Evolutionary conservation across 208 protist genomes (phyloP), one percentile per base, ranked within the genome.

Genomic region (Acanthamoeba quina): DNA sequence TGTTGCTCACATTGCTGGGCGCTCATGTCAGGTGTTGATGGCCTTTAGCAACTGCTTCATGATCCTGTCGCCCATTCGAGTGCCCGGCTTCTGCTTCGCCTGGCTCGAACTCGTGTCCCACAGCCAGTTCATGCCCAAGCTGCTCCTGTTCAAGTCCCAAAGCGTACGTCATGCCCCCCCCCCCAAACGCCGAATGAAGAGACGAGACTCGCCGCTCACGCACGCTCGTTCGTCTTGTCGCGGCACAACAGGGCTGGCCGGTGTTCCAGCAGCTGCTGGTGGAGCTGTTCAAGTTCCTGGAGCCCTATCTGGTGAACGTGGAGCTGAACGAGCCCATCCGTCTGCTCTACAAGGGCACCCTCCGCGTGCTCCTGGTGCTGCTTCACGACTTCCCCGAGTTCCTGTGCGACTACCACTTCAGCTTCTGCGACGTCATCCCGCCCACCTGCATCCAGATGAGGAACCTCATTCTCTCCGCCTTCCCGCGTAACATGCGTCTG

Each of bases 301-400:
- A 97, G n/a, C 97, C 98, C 7, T 97, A 96, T 89, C 89, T 98
- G 52, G 72, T 95, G n/a, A 47, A 52, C 24, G 94, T 88, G 21
- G 96, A 98, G 31, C 90, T 99, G 11, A 97, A 29, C 29, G 95
- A 97, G 72, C 93, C 98, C 9, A 94, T 98, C 17, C 86, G 96
- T 17, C 31, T 97, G 3, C 95, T 99, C 3, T 99, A 99, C 93
- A 97, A 97, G 62, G 98, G 97, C 17, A 96, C 97, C 29, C 68
- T 99, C 15, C 96, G 96, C 4, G 96, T 99, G 29, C 96, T 99
- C 60, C 95, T 99, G 47, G 98, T 99, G 5, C 95, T 99, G 3
- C 97, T 99, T 9, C 99, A 99, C 95, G 99, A 99, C 97, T 99
- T 99, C 97, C 99, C 99, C 72, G 98, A 99, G 95, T 99, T 99